These are phyloP conservation scores for Mortierella sp. DNA, from an alignment of 371 early-diverging fungal species.

Conservation along the genomic window DNA sequence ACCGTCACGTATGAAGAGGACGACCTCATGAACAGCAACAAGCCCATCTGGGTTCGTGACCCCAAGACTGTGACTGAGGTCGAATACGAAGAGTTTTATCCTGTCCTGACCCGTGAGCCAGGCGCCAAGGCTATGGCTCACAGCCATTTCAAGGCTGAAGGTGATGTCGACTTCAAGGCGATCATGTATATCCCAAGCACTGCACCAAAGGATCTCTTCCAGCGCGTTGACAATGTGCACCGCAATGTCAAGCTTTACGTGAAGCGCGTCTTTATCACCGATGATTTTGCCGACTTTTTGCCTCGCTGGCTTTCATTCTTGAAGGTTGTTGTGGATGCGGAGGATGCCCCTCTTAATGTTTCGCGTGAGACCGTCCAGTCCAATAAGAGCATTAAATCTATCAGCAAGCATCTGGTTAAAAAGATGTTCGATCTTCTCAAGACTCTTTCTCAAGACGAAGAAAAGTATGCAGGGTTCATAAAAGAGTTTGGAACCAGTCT, in stretches of 20 bases:
- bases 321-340: constrained; percentile 91
- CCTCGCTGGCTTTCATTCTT: constrained; percentile 82
- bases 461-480: constrained; percentile 81
- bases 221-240: constrained; percentile 66
- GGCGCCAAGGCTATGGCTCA: constrained; percentile 74
- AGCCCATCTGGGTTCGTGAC: constrained; percentile 94
- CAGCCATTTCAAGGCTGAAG: constrained; percentile 90
- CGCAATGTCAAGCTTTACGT: constrained; percentile 92
- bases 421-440: constrained; percentile 91
- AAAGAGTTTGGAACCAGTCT: constrained; percentile 78
- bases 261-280: constrained; percentile 95
- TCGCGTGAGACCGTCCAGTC: constrained; percentile 97
- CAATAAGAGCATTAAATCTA: constrained; percentile 80
- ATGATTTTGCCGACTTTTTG: constrained; percentile 81
- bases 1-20: constrained; percentile 69
- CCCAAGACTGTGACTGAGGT: constrained; percentile 80
- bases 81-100: constrained; percentile 92
- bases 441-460: constrained; percentile 78
- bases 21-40: constrained; percentile 81
- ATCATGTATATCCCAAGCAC: constrained; percentile 88
- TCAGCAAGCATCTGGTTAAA: constrained; percentile 87
- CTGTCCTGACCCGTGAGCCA: constrained; percentile 79
- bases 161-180: constrained; percentile 87
- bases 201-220: constrained; percentile 78
- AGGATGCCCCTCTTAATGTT: constrained; percentile 96